Evolutionary conservation across 208 protist genomes (phyloP), one percentile per base, ranked within the genome.

Genomic region (Novymonas esmeraldas): DNA sequence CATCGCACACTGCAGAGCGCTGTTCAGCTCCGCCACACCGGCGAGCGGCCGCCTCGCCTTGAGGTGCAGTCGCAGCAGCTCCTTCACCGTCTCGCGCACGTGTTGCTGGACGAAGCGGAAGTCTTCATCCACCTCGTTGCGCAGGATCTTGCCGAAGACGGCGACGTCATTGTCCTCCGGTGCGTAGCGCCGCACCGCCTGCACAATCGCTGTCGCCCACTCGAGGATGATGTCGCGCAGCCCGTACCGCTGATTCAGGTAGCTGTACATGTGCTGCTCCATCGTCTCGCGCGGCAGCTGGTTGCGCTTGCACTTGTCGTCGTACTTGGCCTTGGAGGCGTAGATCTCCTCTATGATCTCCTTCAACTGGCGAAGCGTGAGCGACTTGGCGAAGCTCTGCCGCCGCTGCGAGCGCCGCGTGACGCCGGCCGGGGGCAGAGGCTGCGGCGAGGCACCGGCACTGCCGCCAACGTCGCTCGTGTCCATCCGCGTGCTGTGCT

Each of bases 191-290:
- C 81, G 73, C 34, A 96, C 75, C 49, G 82, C 91, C 6, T 90
- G 59, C 33, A 92, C 73, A 34, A 97, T 89, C 14, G 89, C 86
- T 1, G 73, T 82, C 10, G 81, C 82, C 73, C 84, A 97, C 41
- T 97, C 90, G 14, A 86, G 38, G 48, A 97, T 95, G 18, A 98
- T 70, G 39, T 88, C 79, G 42, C 85, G 80, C 44, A 97, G 72
- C 0, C 92, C 91, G 72, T 97, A 97, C n/a, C 83, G 81, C 50
- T 97, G 86, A 63, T 91, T 96, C 18, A 97, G 79, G 68, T 85
- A 96, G 11, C 92, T 97, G 77, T 95, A 93, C 76, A 98, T 87
- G 81, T 98, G 89, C 69, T 98, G 88, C 76, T 97, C 89, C 89
- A 98, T 92, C 22, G 93, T 98, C 73, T 97, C 90, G 34, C 78